Evolutionary conservation across 2,329 filamentous ascomycete species (phyloP).

Genomic region (Penicillium sumatraense): DNA sequence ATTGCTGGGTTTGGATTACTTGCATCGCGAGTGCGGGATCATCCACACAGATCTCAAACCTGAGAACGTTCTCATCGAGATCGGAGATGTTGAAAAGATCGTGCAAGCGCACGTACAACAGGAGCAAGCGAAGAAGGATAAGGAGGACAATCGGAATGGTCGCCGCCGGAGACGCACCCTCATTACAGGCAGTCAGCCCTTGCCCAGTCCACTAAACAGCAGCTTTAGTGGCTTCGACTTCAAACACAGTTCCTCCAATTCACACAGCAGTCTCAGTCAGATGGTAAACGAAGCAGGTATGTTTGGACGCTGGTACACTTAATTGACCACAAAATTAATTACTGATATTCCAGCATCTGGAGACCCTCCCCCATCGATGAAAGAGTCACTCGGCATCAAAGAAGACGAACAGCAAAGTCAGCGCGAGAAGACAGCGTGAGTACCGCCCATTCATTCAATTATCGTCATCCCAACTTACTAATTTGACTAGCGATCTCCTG

Average conservation of each 20-base stretch:
- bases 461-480: neutral
- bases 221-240: slow-evolving; percentile 80
- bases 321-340: no score
- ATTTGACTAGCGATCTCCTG: slow-evolving; percentile 71
- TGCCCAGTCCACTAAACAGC: slow-evolving; percentile 92
- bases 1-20: slow-evolving; percentile 89
- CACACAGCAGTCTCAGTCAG: slow-evolving; percentile 79
- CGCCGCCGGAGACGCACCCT: slow-evolving; percentile 86
- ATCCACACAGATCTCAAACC: slow-evolving; percentile 98
- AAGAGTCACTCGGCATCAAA: slow-evolving; percentile 55
- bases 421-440: slow-evolving; percentile 92
- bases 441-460: neutral
- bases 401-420: slow-evolving; percentile 73
- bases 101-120: slow-evolving; percentile 90
- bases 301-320: slow-evolving; percentile 30
- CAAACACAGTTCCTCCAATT: slow-evolving; percentile 64
- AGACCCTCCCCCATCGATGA: slow-evolving; percentile 60
- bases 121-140: slow-evolving; percentile 69
- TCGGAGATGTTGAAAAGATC: slow-evolving; percentile 97
- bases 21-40: slow-evolving; percentile 97
- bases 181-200: slow-evolving; percentile 94
- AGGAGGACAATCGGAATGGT: slow-evolving; percentile 91
- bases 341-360: no score
- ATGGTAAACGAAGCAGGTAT: slow-evolving; percentile 78
- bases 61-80: slow-evolving; percentile 98